Evolutionary conservation across 176 grass and related monocot genomes (phyloP).

Genomic region (Elaeis guineensis): DNA sequence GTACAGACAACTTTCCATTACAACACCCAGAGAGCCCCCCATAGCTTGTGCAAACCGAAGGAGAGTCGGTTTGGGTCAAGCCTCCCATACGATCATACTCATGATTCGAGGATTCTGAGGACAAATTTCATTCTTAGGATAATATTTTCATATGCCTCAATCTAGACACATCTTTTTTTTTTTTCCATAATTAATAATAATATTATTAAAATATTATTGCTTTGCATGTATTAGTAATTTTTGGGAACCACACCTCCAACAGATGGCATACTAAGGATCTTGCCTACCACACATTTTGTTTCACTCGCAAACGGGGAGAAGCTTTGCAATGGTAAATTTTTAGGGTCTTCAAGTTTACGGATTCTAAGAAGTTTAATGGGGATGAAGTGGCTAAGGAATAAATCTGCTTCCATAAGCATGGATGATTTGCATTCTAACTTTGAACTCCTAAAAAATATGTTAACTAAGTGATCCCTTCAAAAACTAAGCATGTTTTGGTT

Average conservation of each 20-base stretch:
- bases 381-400: conserved; percentile 34
- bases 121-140: no score
- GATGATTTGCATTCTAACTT: conserved; percentile 46
- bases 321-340: conserved; percentile 57
- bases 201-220: no score
- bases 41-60: no score
- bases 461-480: conserved; percentile 40
- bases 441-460: conserved; percentile 47
- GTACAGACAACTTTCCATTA: no score
- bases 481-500: conserved; percentile 22
- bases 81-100: no score
- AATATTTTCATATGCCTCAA: no score
- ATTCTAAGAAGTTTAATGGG: conserved; percentile 61
- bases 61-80: no score
- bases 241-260: neutral
- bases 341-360: conserved; percentile 51
- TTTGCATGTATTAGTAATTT: no score
- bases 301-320: conserved; percentile 47
- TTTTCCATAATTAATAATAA: no score
- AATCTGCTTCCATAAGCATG: conserved; percentile 31
- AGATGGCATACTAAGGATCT: conserved; percentile 57
- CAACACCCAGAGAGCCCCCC: no score
- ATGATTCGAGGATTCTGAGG: no score
- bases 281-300: conserved; percentile 65
- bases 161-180: no score